Conservation (phyloP, 352 stramenopile genomes). For the Globisporangium ultimum region DNA sequence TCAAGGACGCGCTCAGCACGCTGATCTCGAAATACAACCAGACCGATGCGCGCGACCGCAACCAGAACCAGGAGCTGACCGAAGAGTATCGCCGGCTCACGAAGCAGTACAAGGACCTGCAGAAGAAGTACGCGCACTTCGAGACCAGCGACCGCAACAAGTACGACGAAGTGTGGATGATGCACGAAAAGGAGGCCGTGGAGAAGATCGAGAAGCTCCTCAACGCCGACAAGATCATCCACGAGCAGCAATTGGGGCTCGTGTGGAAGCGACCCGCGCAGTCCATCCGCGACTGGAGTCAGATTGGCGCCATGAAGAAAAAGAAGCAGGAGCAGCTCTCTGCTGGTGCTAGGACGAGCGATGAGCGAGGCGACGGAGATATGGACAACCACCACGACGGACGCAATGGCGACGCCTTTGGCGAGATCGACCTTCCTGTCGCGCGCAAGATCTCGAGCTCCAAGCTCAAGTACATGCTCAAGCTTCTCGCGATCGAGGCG, state of each 20-base stretch:
- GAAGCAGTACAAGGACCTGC: conserved; percentile 95
- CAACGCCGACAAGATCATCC: conserved; percentile 85
- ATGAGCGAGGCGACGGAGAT: background rate
- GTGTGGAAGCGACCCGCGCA: conserved; percentile 59
- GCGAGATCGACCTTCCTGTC: conserved; percentile 35
- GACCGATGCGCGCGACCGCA: conserved; percentile 80
- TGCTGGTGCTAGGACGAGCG: conserved; percentile 2
- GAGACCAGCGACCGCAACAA: conserved; percentile 85
- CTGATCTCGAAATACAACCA: conserved; percentile 92
- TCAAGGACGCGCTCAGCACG: conserved; percentile 90
- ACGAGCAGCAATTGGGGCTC: conserved; percentile 90
- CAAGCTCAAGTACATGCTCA: conserved; percentile 89
- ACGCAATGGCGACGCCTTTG: conserved; percentile 35
- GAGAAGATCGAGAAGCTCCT: conserved; percentile 86
- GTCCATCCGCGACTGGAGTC: conserved; percentile 51
- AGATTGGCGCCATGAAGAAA: conserved; percentile 26
- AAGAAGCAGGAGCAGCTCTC: conserved; percentile 22
- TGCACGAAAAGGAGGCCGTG: conserved; percentile 89
- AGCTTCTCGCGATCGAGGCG: conserved; percentile 80
- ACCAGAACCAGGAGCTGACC: conserved; percentile 92
- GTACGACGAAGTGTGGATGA: conserved; percentile 89
- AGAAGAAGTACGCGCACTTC: conserved; percentile 95
- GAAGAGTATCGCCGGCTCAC: conserved; percentile 92
- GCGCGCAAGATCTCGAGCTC: conserved; percentile 69
- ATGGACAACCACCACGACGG: conserved; percentile 10